These are phyloP conservation scores for Apiospora pterosperma DNA, from an alignment of 2,329 filamentous ascomycete species.

Conservation along the genomic window DNA sequence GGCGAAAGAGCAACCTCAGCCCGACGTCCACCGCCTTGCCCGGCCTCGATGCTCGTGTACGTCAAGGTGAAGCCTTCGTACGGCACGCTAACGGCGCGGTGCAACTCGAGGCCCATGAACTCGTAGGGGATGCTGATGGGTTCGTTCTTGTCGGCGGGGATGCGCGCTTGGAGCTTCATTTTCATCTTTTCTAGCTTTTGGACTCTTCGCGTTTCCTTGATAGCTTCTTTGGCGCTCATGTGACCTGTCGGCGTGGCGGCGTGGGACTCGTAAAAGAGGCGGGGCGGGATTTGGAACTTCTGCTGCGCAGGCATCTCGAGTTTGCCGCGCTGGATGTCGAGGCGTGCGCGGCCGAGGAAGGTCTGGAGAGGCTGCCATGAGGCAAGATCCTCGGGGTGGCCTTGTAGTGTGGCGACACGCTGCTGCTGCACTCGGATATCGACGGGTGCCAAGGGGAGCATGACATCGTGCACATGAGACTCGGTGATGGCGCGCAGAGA, in stretches of 20 bases:
- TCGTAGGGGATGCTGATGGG: constrained; percentile 30
- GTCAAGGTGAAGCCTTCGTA: constrained; percentile 43
- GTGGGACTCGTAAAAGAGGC: constrained; percentile 14
- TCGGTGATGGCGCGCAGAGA: constrained; percentile 36
- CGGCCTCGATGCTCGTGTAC: constrained; percentile 51
- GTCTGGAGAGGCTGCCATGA: constrained; percentile 31
- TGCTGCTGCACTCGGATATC: constrained; percentile 46
- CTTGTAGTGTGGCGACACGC: constrained; percentile 27
- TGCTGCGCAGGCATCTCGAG: constrained; percentile 33
- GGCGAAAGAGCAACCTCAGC: constrained; percentile 47
- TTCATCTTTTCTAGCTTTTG: not conserved
- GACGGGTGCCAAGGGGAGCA: constrained; percentile 43
- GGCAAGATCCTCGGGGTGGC: constrained; percentile 20
- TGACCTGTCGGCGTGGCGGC: not conserved
- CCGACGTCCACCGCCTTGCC: constrained; percentile 47
- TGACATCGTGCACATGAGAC: constrained; percentile 37
- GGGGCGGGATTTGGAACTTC: constrained; percentile 27
- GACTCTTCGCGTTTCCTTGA: not conserved
- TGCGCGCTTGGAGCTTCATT: not conserved
- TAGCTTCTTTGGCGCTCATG: not conserved
- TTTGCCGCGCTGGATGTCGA: constrained; percentile 41
- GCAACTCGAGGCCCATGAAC: constrained; percentile 52
- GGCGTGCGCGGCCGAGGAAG: constrained; percentile 42
- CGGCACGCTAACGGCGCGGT: constrained; percentile 39
- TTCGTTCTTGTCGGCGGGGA: not conserved